phyloP scores from a whole-genome alignment of 768 basidiomycete genomes.

The Mycena capillaripes region DNA sequence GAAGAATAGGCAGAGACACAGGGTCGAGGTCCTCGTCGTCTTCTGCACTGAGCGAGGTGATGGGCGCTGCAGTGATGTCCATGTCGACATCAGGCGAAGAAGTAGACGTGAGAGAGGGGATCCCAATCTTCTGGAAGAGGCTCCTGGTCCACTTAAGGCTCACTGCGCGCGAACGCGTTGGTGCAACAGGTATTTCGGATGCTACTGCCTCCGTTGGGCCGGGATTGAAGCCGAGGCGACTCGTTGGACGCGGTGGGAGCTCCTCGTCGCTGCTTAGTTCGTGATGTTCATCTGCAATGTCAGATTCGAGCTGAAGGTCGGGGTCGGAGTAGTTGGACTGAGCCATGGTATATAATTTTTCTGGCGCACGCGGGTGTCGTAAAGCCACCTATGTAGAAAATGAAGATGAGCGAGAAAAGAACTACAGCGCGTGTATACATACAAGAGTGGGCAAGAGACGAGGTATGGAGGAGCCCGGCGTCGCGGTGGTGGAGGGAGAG shows the following conservation, averaged over 20 bases:
- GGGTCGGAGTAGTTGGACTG: conserved; percentile 29
- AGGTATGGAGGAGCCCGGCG: not conserved
- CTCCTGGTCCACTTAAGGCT: conserved; percentile 37
- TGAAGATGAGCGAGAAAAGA: not conserved
- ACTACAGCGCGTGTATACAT: conserved; percentile 1
- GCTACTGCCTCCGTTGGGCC: conserved; percentile 7
- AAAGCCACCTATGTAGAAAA: conserved; percentile 25
- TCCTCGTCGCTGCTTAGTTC: conserved; percentile 35
- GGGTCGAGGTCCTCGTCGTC: conserved; percentile 34
- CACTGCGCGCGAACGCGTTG: conserved; percentile 11
- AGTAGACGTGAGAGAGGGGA: conserved; percentile 3
- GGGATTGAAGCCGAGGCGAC: conserved; percentile 62
- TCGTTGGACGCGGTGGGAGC: conserved; percentile 61
- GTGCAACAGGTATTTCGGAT: not conserved
- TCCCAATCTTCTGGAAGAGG: conserved; percentile 39
- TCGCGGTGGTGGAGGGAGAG: conserved; percentile 7
- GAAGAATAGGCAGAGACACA: conserved; percentile 28
- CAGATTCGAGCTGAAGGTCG: conserved; percentile 22
- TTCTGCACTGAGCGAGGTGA: conserved; percentile 31
- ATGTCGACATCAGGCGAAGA: conserved; percentile 27
- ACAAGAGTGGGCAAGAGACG: not conserved
- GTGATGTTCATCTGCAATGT: conserved; percentile 36
- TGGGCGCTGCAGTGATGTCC: conserved; percentile 37
- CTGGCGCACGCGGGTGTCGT: conserved; percentile 13
- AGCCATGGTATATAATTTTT: conserved; percentile 21